Percentiles rank a stretch among this genome's conserved stretches.
Evolutionary conservation across 2,329 filamentous ascomycete species (phyloP).

Genomic region (Drechslerella coelobrocha): DNA sequence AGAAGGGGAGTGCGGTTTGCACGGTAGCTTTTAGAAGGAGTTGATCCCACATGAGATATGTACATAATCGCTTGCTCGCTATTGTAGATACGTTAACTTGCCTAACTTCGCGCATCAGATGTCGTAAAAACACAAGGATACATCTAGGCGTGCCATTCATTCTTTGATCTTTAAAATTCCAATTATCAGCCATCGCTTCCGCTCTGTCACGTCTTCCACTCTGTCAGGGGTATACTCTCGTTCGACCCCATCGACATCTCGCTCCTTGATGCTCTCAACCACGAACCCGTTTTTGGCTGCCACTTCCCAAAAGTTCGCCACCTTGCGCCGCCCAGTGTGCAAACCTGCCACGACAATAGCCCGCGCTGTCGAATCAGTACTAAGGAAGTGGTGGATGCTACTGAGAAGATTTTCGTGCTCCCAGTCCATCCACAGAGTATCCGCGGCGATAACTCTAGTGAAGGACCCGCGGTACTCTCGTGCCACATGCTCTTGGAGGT

Average conservation of each 20-base stretch:
- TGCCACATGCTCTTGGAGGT: conserved; percentile 57
- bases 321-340: conserved; percentile 72
- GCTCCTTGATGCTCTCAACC: conserved; percentile 72
- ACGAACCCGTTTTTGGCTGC: conserved; percentile 63
- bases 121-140: too few relatives aligned
- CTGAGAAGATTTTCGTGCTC: conserved; percentile 71
- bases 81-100: conserved; percentile 5
- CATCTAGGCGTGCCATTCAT: background rate
- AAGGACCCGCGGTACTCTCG: conserved; percentile 60
- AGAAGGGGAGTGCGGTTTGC: conserved; percentile 85
- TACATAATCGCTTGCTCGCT: conserved; percentile 24
- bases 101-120: background rate
- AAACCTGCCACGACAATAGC: conserved; percentile 74
- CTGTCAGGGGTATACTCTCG: conserved; percentile 69
- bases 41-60: conserved; percentile 19
- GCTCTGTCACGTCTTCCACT: conserved; percentile 66
- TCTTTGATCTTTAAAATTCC: conserved; percentile 61
- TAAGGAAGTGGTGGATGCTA: conserved; percentile 71
- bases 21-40: conserved; percentile 77
- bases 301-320: conserved; percentile 70
- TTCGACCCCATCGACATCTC: conserved; percentile 70
- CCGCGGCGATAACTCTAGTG: conserved; percentile 71
- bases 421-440: conserved; percentile 78
- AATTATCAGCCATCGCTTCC: conserved; percentile 75
- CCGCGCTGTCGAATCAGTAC: conserved; percentile 59